Evolutionary conservation across 225 moss, liverwort and hornwort species (phyloP).

Genomic region (Pseudisothecium myosuroides): DNA sequence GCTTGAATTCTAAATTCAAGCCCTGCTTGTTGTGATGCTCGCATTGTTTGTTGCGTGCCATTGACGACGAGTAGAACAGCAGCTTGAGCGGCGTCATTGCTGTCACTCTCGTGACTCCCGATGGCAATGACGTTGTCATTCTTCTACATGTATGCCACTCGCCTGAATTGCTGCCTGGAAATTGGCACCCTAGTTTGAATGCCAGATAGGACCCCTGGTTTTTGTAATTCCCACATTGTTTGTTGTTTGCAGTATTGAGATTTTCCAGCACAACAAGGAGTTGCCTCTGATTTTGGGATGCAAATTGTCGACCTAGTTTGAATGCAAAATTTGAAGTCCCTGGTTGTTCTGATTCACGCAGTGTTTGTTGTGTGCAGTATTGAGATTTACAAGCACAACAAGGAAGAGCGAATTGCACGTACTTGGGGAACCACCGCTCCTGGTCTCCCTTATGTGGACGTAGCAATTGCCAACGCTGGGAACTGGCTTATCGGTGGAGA

Average conservation of each 20-base stretch:
- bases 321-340: not conserved
- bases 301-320: not conserved
- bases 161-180: not conserved
- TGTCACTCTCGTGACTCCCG: not conserved
- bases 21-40: not conserved
- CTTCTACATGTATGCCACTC: no score
- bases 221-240: not conserved
- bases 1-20: not conserved
- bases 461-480: conserved; percentile 52
- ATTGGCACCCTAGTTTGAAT: not conserved
- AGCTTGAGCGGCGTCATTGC: not conserved
- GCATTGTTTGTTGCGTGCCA: not conserved
- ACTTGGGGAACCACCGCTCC: conserved; percentile 79
- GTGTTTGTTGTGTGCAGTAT: conserved; percentile 29
- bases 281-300: not conserved
- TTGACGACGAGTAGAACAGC: not conserved
- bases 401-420: conserved; percentile 95
- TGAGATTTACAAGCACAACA: conserved; percentile 90
- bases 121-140: not conserved
- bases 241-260: conserved; percentile 29
- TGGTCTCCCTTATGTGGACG: conserved; percentile 86
- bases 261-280: conserved; percentile 63
- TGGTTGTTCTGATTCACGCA: not conserved
- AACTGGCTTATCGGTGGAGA: conserved; percentile 93
- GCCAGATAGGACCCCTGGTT: not conserved